Base-by-base conservation (phyloP, 208 protist species). In the Leishmania gerbilli region DNA sequence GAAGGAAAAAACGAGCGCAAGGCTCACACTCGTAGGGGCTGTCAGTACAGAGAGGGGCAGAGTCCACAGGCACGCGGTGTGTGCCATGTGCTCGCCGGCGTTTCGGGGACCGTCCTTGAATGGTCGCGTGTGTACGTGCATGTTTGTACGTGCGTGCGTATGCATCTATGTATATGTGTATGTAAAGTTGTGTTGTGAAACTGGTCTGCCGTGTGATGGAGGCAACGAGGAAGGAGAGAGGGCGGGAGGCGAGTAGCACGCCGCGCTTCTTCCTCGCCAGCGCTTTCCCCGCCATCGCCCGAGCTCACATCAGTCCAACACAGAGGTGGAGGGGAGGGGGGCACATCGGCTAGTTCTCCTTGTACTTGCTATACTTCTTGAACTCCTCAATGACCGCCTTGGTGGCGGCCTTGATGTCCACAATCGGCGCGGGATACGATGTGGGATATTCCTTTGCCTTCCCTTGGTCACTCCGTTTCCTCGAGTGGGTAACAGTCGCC, bases 361-460 rank as follows among this genome's bases (percentile, higher is more conserved):
- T 85, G 51, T 84, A 79, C 19, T 47, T 42, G 40, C 75, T 42
- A 77, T 93, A 86, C 58, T 76, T 76, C 53, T 84, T 84, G 75
- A 89, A 96, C 55, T 88, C 64, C 11, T 89, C 83, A 51, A 96
- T 89, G 17, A 96, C 83, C 5, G 80, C 86, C 42, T 77, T 75
- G 11, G 87, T 94, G 37, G 84, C 76, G 53, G 82, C 78, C 71
- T 91, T 92, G 60, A 89, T 86, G 77, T 94, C 82, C 40, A 95
- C 91, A 74, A 96, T 93, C 4, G 93, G 93, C 7, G 79, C 79
- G 9, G 87, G 88, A 79, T 96, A 96, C n/a, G 79, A 56, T 15
- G 85, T 89, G 55, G 55, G 55, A 72, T 88, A 85, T 83, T 78
- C 56, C 24, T 74, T 67, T 69, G 64, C 76, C 56, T 60, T 78